Evolutionary conservation across 345 rosid species (phyloP), one percentile per base, ranked within the genome.

Genomic region (Lepidium sativum): DNA sequence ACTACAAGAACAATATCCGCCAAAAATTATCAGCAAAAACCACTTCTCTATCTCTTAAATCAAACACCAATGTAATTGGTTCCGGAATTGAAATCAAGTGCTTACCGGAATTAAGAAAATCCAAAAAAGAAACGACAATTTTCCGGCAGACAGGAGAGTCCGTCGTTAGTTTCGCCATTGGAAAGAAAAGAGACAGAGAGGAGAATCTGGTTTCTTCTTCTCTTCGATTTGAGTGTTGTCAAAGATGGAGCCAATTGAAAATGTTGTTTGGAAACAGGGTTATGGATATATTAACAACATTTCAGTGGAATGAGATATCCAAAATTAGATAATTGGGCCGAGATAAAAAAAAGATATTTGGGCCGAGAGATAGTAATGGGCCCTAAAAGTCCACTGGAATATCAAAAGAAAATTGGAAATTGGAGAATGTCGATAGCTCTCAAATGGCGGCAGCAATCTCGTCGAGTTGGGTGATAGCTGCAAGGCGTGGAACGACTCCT

Each of bases 91-190:
- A 14, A 59, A 43, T 58, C 21, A 8, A 9, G 41, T 4, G 65
- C 11, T 49, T 65, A 87, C 97, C 95, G 16, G 87, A 86, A 75
- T 80, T 61, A 11, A 91, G 91, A 74, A 91, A 91, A 54, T 86
- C 84, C 53, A 91, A 23, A 79, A 91, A 91, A 18, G 94, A 78
- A 44, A 73, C 79, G 39, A 82, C 94, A 67, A 91, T 86, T 48
- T 86, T 84, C 45, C 83, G 86, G 62, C 88, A 77, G 67, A 83
- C 52, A 3, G 86, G 84, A 20, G 91, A 81, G 42, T 84, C 86
- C 39, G 88, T 78, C 63, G 77, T 83, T 60, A 87, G 55, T 65
- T 78, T 78, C 61, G 76, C 85, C 89, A 85, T 83, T 42, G 62
- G 68, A 78, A 49, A 53, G 37, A 33, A 5, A 21, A 47, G 54